Evolutionary conservation across 805 yeast species (phyloP).

Genomic region (Candida ipomoeae): DNA sequence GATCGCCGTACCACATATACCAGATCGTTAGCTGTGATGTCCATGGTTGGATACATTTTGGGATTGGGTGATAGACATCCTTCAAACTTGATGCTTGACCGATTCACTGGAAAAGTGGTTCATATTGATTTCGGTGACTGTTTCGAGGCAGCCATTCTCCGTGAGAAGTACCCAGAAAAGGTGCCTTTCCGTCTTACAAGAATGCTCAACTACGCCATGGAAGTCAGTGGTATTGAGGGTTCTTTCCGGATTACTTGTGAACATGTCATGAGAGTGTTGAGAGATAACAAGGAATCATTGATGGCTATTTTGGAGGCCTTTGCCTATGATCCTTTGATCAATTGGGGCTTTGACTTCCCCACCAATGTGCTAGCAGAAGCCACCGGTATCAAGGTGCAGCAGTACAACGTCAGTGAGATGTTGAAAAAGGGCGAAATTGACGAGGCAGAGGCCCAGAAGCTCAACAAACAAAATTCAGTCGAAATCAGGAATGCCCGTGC

Average conservation of each 20-base stretch:
- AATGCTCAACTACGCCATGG: conserved; percentile 98
- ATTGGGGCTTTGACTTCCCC: conserved; percentile 97
- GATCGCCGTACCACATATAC: conserved; percentile 96
- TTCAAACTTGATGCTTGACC: conserved; percentile 90
- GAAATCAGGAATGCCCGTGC: conserved; percentile 87
- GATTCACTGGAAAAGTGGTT: conserved; percentile 90
- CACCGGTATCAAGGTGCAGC: conserved; percentile 65
- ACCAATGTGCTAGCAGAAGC: conserved; percentile 70
- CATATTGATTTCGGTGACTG: conserved; percentile 99
- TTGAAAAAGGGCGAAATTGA: conserved; percentile 70
- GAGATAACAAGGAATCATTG: conserved; percentile 92
- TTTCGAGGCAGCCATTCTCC: conserved; percentile 93
- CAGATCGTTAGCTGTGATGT: conserved; percentile 94
- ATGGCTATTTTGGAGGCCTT: conserved; percentile 98
- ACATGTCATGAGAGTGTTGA: conserved; percentile 89
- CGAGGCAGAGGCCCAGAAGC: conserved; percentile 67
- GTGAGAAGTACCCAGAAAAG: conserved; percentile 97
- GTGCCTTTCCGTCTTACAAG: conserved; percentile 96
- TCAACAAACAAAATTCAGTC: conserved; percentile 65
- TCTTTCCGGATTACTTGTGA: conserved; percentile 95
- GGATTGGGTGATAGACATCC: conserved; percentile 99
- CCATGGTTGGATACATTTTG: conserved; percentile 95
- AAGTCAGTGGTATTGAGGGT: conserved; percentile 97
- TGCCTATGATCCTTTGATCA: conserved; percentile 96
- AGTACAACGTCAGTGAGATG: conserved; percentile 64